Base-by-base conservation (phyloP, 495 filamentous ascomycete species). In the Aspergillus mulundensis region DNA sequence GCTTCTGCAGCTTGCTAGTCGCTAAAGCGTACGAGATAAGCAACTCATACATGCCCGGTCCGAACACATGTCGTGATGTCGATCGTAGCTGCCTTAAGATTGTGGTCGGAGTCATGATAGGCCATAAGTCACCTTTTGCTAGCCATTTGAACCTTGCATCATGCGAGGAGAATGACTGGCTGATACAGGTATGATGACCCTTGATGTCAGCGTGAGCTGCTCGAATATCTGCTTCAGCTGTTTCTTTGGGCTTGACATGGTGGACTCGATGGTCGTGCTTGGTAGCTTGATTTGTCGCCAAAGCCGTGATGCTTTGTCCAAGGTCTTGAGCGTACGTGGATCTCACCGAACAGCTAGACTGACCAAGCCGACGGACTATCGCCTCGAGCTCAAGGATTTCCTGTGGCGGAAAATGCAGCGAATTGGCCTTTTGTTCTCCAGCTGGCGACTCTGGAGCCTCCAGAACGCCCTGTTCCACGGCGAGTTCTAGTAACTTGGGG, bases 11-110 rank as follows among this genome's bases (percentile, higher is more conserved):
- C 25, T 53, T 16, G 20, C 18, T 12, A 32, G 44, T 30, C 18
- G 38, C 38, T 19, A 53, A 7, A 19, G 36, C 50, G n/a, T 43
- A 53, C 7, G 38, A 43, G 42, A 53, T 32, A 32, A 53, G 6
- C 8, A 24, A 15, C n/a, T 53, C 23, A 3, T 32, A 32, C 38
- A 53, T 43, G 10, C 39, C 50, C 2, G 21, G 39, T 3, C 50
- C 50, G 18, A 53, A 32, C 36, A 81, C 15, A 18, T 28, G 43
- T 11, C 7, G 53, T 18, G 53, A 47, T 7, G 8, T 48, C 10
- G 53, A 48, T 0, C 43, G 53, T 1, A 55, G 43, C 18, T 56
- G 44, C 11, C 39, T 44, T 12, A 56, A 42, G 18, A 56, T 56
- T 6, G 44, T 42, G 7, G 19, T 30, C 2, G 53, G 53, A 1